phyloP scores from a whole-genome alignment of 768 basidiomycete species.

The Lactifluus echinatus region DNA sequence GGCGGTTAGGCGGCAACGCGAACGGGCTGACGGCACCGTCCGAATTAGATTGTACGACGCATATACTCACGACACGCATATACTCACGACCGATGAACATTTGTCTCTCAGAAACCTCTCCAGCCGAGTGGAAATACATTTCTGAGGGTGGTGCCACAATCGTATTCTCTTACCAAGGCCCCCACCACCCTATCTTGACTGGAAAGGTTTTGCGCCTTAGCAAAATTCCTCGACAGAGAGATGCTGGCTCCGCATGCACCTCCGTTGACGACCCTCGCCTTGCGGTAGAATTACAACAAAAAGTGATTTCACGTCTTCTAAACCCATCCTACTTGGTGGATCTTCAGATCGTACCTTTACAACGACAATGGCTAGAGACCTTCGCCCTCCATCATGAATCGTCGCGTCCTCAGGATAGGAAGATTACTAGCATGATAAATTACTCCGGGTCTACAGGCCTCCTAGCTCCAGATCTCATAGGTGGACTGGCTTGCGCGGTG shows the following conservation, averaged over 20 bases:
- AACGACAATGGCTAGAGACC: slow-evolving; percentile 49
- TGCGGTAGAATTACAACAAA: slow-evolving; percentile 48
- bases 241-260: slow-evolving; percentile 16
- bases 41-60: not conserved
- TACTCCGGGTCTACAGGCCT: slow-evolving; percentile 44
- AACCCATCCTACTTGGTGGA: slow-evolving; percentile 50
- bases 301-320: slow-evolving; percentile 58
- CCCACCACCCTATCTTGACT: slow-evolving; percentile 39
- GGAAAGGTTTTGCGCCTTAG: slow-evolving; percentile 70
- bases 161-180: slow-evolving; percentile 75
- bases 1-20: slow-evolving; percentile 1
- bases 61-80: not conserved
- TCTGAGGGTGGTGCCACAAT: slow-evolving; percentile 91
- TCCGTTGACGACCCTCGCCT: slow-evolving; percentile 33
- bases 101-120: slow-evolving; percentile 22
- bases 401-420: slow-evolving; percentile 49
- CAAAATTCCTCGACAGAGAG: slow-evolving; percentile 35
- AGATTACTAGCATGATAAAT: slow-evolving; percentile 52
- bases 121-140: slow-evolving; percentile 70
- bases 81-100: not conserved
- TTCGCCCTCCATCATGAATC: slow-evolving; percentile 40
- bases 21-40: slow-evolving; percentile 2
- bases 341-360: slow-evolving; percentile 40
- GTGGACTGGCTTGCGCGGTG: slow-evolving; percentile 54
- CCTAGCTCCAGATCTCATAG: slow-evolving; percentile 75